Conservation (phyloP, 2,329 filamentous ascomycete species). For the Acephala macrosclerotiorum region DNA sequence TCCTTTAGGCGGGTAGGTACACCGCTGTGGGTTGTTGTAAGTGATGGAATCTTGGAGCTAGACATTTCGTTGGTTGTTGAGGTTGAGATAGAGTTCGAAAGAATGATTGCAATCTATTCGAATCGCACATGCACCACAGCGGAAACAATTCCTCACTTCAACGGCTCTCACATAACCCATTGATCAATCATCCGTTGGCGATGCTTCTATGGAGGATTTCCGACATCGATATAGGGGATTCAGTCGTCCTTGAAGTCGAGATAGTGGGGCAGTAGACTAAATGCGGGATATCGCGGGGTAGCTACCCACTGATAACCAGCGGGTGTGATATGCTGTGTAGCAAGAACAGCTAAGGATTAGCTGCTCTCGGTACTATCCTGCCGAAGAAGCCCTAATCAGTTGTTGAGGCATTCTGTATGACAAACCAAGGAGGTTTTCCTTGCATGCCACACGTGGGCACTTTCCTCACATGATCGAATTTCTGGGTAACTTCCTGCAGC, state of each 20-base stretch:
- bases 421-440: not conserved
- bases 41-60: conserved; percentile 16
- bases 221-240: not conserved
- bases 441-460: not conserved
- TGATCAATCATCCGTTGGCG: not conserved
- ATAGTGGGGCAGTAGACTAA: conserved; percentile 9
- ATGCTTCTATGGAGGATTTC: not conserved
- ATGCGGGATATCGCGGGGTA: conserved; percentile 9
- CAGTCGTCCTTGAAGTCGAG: not conserved
- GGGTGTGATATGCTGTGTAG: not conserved
- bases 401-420: not conserved
- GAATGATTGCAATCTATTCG: not conserved
- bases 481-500: not conserved
- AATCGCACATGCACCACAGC: not conserved
- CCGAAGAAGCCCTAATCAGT: conserved; percentile 9
- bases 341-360: not conserved
- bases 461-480: not conserved
- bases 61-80: conserved; percentile 7
- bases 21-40: conserved; percentile 33
- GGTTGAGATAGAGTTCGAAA: not conserved
- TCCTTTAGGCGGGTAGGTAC: conserved; percentile 34
- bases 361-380: not conserved
- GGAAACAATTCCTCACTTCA: not conserved
- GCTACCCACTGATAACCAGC: not conserved
- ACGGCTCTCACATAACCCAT: not conserved